Percentiles rank a stretch among this genome's conserved stretches.
Conservation (phyloP, 1,139 yeast species). For the Blastobotrys persicus region DNA sequence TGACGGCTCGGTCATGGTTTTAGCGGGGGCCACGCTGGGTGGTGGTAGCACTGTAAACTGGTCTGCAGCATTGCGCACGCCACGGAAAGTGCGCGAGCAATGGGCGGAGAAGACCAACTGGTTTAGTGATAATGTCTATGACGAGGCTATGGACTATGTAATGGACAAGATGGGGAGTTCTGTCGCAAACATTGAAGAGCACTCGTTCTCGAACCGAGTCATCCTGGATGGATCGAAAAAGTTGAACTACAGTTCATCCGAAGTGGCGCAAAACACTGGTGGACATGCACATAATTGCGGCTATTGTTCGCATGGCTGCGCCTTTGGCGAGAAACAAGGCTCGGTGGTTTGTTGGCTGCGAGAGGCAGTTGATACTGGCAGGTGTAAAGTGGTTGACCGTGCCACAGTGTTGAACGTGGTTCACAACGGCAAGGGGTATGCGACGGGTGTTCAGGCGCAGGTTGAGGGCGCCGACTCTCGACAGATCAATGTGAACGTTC, state of each 20-base stretch:
- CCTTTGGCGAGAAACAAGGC: constrained; percentile 55
- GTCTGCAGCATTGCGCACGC: constrained; percentile 58
- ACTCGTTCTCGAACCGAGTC: constrained; percentile 49
- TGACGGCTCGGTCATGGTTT: constrained; percentile 41
- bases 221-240: constrained; percentile 49
- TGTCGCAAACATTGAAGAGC: constrained; percentile 43
- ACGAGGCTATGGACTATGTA: constrained; percentile 50
- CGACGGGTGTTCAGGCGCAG: constrained; percentile 44
- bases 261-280: constrained; percentile 53
- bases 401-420: constrained; percentile 45
- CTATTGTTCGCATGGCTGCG: constrained; percentile 54
- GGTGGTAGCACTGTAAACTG: constrained; percentile 64
- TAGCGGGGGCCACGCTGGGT: constrained; percentile 59
- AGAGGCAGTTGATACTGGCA: constrained; percentile 49
- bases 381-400: constrained; percentile 47
- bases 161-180: constrained; percentile 53
- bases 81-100: constrained; percentile 53
- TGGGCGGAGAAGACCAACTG: constrained; percentile 49
- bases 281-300: constrained; percentile 53
- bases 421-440: constrained; percentile 44
- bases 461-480: constrained; percentile 29
- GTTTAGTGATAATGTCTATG: constrained; percentile 48
- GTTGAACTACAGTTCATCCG: constrained; percentile 47
- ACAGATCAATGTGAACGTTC: constrained; percentile 41
- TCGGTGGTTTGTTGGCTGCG: constrained; percentile 52